Base-by-base conservation (phyloP, 805 yeast genomes). In the Maudiozyma barnettii region DNA sequence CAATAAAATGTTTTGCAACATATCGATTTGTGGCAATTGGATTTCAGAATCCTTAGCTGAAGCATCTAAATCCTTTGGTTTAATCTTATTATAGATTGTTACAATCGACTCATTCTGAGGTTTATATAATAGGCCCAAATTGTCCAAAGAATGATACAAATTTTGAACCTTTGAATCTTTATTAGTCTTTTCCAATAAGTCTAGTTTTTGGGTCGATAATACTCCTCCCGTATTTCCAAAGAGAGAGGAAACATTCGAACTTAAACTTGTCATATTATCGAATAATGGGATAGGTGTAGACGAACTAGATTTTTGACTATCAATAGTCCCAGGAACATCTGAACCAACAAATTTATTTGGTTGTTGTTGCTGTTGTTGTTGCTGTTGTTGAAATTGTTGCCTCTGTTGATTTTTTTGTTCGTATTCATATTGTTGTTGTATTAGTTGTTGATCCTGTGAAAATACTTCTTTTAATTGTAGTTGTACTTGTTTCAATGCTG, bases 391-490 rank as follows among this genome's bases (percentile, higher is more conserved):
- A 23, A 13, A 39, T 40, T 51, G 51, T 35, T 57, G 55, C 30
- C 51, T 56, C 41, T 58, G 62, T 47, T 57, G 55, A 31, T 49
- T 52, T 39, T 51, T 52, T 37, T 66, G 65, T 54, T 62, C 56
- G 5, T 31, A 18, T 20, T 57, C 53, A 39, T 51, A 54, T 41
- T 59, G 60, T 29, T 51, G 53, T 45, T 65, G 65, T 33, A 58
- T 55, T 26, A 56, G 53, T 55, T 56, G 64, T 42, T 63, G 66
- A 43, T 60, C 64, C 45, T 71, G 73, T 12, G 73, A 69, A 45
- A 66, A 64, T 47, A 59, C 63, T 57, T 55, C 70, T 58, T 65
- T 65, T 29, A 70, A 54, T 51, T 69, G 72, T 54, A 51, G 65
- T 71, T 68, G 73, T 55, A 62, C 67, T 36, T 55, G 64, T 30